Evolutionary conservation across 768 basidiomycete genomes (phyloP), one percentile per base, ranked within the genome.

Genomic region (Clitopilus hobsonii): DNA sequence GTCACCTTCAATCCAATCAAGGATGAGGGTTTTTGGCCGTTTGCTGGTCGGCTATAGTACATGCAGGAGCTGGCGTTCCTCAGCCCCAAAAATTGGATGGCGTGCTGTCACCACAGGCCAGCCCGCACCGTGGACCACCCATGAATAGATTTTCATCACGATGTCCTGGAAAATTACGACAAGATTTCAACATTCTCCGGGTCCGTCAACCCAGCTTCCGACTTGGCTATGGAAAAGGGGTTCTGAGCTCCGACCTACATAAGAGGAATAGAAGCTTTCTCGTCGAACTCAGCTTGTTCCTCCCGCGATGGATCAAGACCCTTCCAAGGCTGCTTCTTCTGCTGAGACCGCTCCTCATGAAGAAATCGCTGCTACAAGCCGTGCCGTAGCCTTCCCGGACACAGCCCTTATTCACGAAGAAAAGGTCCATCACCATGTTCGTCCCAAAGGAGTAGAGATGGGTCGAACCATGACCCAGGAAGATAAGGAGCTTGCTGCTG

Each of bases 391-490:
- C 26, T 83, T 84, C 63, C 79, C 79, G 23, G 68, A 73, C 18
- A 73, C 74, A 49, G 63, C 67, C 32, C 67, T 58, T 23, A 58
- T 62, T 54, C 67, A 63, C 53, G 76, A 78, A 54, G 76, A 79
- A 56, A 78, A 78, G 64, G 56, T 61, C 52, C 58, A 55, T 28
- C 62, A 60, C 50, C 52, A 56, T 38, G 24, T 65, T 27, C 78
- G 82, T 47, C 80, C 79, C 29, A 77, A 77, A 57, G 83, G 83
- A 13, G 74, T 77, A 49, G 83, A 84, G 63, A 77, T 85, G 79
- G 80, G 78, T 56, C 76, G 80, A 52, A 78, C 84, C 54, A 66
- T 85, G 65, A 86, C 85, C n/a, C 76, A 81, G 60, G 85, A 86
- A 63, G 84, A 86, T 55, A 80, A 75, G 59, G 82, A 83, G 49